Evolutionary conservation across 108 stramenopile species (phyloP).

Genomic region (Chaetoceros tenuissimus): DNA sequence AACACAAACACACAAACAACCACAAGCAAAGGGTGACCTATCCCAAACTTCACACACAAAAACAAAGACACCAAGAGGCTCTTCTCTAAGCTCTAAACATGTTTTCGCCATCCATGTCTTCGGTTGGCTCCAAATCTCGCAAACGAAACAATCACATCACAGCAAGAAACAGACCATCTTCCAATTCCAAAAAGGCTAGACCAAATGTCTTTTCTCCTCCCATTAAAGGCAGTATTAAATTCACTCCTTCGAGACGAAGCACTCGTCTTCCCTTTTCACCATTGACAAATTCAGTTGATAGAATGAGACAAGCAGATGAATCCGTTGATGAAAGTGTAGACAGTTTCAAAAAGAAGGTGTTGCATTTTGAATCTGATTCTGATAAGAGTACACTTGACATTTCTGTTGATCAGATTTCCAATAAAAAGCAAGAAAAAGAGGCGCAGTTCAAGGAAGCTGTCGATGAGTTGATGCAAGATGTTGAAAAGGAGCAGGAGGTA

Average conservation of each 20-base stretch:
- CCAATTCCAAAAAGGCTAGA: neutral
- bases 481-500: neutral
- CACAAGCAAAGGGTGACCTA: no score
- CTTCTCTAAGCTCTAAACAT: no score
- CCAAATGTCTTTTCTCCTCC: neutral
- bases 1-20: no score
- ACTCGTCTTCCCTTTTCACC: neutral
- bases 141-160: neutral
- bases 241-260: neutral
- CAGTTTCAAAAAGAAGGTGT: neutral
- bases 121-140: neutral
- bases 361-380: neutral
- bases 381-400: no score
- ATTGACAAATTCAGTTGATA: neutral
- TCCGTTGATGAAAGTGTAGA: neutral
- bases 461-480: neutral
- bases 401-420: no score
- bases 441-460: neutral
- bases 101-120: neutral
- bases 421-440: neutral
- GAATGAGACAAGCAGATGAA: neutral
- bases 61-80: no score
- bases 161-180: neutral
- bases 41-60: no score
- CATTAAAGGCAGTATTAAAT: neutral